Percentiles rank a stretch among this genome's conserved stretches.
phyloP scores from a whole-genome alignment of 805 yeast genomes.

The Schwanniomyces vanrijiae region DNA sequence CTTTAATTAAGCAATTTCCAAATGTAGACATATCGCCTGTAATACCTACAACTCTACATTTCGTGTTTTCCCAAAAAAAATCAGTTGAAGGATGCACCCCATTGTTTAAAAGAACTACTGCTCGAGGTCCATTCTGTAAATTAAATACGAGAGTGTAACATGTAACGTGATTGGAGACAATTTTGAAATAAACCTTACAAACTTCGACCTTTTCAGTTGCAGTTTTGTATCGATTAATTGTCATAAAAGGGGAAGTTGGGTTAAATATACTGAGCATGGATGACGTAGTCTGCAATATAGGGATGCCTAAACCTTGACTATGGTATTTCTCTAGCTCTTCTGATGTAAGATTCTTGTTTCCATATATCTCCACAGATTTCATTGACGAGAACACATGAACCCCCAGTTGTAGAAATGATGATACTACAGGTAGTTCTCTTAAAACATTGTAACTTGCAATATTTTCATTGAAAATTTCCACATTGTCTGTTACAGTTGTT shows the following conservation, averaged over 20 bases:
- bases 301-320: slow-evolving; percentile 6
- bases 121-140: slow-evolving; percentile 6
- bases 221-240: slow-evolving; percentile 13
- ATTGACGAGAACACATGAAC: slow-evolving; percentile 14
- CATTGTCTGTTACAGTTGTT: slow-evolving; percentile 17
- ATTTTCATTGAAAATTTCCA: slow-evolving; percentile 13
- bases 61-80: slow-evolving; percentile 23
- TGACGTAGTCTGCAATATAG: slow-evolving; percentile 19
- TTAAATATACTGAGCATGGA: slow-evolving; percentile 24
- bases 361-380: slow-evolving; percentile 9
- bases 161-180: slow-evolving; percentile 25
- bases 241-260: slow-evolving; percentile 29
- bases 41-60: slow-evolving; percentile 29
- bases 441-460: slow-evolving; percentile 8
- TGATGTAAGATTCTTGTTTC: slow-evolving; percentile 1
- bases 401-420: slow-evolving; percentile 19
- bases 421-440: slow-evolving; percentile 16
- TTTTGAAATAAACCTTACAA: slow-evolving; percentile 30
- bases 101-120: slow-evolving; percentile 24
- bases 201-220: slow-evolving; percentile 16
- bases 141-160: slow-evolving; percentile 26
- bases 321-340: slow-evolving; percentile 5
- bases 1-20: slow-evolving; percentile 28
- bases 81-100: slow-evolving; percentile 32
- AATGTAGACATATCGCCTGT: slow-evolving; percentile 36